phyloP scores from a whole-genome alignment of 257 asterid species.

The Plectranthus barbatus region DNA sequence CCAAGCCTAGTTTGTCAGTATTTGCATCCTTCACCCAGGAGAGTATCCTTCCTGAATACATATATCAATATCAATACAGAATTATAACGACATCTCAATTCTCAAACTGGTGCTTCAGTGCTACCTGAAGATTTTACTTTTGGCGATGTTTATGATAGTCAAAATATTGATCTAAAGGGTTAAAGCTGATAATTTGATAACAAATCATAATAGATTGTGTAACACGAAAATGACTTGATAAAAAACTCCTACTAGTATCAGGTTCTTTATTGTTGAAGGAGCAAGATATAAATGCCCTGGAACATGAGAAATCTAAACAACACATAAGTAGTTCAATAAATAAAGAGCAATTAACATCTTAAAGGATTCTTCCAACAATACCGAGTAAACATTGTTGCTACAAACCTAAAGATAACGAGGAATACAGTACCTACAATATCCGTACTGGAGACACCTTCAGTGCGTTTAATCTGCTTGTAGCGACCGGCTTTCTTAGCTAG shows the following conservation, averaged over 20 bases:
- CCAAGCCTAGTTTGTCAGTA: constrained; percentile 24
- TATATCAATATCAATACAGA: background rate
- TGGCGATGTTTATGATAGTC: background rate
- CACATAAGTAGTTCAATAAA: background rate
- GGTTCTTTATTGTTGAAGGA: background rate
- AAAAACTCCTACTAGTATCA: background rate
- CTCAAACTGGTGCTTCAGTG: background rate
- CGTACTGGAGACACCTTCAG: constrained; percentile 98
- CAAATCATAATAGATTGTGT: background rate
- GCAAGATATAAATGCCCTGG: background rate
- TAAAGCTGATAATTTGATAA: background rate
- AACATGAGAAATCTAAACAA: background rate
- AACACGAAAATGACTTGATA: background rate
- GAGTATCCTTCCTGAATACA: constrained; percentile 68
- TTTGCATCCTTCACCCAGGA: constrained; percentile 41
- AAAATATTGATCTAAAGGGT: background rate
- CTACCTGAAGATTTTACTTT: background rate
- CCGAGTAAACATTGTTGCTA: background rate
- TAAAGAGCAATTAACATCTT: background rate
- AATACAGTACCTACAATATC: constrained; percentile 87
- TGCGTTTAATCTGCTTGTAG: constrained; percentile 93
- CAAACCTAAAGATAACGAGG: constrained; percentile 15
- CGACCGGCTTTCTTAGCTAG: constrained; percentile 90
- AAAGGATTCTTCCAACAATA: background rate
- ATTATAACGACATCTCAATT: background rate